Base-by-base conservation (phyloP, 2,329 filamentous ascomycete species). In the Clonostachys byssicola region DNA sequence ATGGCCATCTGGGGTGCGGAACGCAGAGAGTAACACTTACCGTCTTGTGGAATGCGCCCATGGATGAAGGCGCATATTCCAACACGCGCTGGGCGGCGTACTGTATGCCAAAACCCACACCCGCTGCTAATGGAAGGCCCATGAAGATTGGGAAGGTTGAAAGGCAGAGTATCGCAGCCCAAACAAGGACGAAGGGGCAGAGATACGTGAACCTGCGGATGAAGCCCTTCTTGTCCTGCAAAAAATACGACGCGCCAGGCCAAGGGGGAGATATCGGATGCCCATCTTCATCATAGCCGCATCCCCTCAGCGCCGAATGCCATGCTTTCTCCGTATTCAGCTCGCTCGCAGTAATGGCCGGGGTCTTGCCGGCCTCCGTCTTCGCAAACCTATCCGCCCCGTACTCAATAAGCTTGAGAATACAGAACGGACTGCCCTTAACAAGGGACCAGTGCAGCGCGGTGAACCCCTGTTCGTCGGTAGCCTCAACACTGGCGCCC, bases 371-470 rank as follows among this genome's bases (percentile, higher is more conserved):
- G 42, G 90, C 88, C 46, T 83, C 79, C 30, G 92, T 96, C 69
- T 91, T 87, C 36, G 88, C 90, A 62, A 95, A 97, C 42, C 94
- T 82, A 68, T 99, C 94, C 23, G 92, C 85, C 42, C 94, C 95
- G 64, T 96, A 96, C 71, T 99, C 94, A 56, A 99, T 80, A 41
- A 99, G 75, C 68, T 96, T 97, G 62, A 95, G 85, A 52, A 99
- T 88, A 63, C 92, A 96, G 12, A 85, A 85, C 51, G 89, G 81
- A 43, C 87, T 94, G 12, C 95, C 94, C 68, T 95, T 96, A 35
- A 99, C 94, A 42, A 99, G 73, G 1, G 91, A 92, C 94, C 94
- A 99, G 63, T 99, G 94, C 55, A 99, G 72, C 5, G 94, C 91
- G 0, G 92, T 96, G 64, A 97, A 94, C 30, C 92, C 92, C 56